These are phyloP conservation scores for Cucurbita maxima DNA, from an alignment of 306 rosid species.

Conservation along the genomic window DNA sequence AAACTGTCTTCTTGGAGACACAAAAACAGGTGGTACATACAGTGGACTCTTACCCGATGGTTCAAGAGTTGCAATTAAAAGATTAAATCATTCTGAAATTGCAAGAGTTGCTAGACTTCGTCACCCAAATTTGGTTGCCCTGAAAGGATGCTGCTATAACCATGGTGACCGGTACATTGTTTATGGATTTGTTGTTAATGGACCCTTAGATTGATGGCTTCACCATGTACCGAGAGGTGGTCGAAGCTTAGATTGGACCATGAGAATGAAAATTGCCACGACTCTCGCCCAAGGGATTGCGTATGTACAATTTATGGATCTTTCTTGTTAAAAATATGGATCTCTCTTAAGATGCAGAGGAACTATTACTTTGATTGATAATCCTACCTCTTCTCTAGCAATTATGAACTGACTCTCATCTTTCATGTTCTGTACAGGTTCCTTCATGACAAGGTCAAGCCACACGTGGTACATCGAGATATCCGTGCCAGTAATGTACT, in stretches of 20 bases:
- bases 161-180: conserved; percentile 96
- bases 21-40: conserved; percentile 89
- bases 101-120: conserved; percentile 91
- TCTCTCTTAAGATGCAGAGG: not conserved
- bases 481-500: conserved; percentile 88
- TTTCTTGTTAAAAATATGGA: not conserved
- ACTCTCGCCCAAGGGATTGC: conserved; percentile 98
- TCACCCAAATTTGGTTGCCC: conserved; percentile 84
- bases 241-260: conserved; percentile 84
- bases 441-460: conserved; percentile 96
- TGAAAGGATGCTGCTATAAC: conserved; percentile 94
- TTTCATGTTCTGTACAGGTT: conserved; percentile 32
- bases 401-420: conserved; percentile 4
- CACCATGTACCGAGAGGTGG: conserved; percentile 97
- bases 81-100: conserved; percentile 81
- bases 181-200: conserved; percentile 78
- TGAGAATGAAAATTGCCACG: conserved; percentile 85
- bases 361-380: not conserved
- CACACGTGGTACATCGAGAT: conserved; percentile 94
- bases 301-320: conserved; percentile 30
- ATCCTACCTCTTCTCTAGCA: not conserved
- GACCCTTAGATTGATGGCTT: conserved; percentile 93
- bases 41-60: conserved; percentile 82
- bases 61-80: conserved; percentile 80
- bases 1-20: conserved; percentile 81